These are phyloP conservation scores for Fusarium sp. DNA, from an alignment of 2,329 filamentous ascomycete genomes.

Conservation along the genomic window DNA sequence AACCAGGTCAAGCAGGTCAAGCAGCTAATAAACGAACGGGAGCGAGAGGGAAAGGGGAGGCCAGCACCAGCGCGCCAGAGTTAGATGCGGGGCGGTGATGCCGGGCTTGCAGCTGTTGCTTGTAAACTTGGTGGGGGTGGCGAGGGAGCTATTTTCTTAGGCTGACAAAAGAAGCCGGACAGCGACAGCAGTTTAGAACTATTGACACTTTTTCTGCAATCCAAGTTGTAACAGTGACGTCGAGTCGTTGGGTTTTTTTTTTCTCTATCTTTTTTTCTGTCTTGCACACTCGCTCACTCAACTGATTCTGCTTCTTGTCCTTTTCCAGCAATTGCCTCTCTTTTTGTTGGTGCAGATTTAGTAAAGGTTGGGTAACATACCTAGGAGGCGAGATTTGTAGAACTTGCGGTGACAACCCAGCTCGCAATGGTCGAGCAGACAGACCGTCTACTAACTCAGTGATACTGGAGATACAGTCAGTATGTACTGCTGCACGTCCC, in stretches of 20 bases:
- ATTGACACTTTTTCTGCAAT: constrained; percentile 4
- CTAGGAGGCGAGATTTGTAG: background rate
- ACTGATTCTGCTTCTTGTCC: background rate
- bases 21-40: background rate
- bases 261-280: background rate
- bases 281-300: background rate
- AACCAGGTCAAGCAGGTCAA: constrained; percentile 10
- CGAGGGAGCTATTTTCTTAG: constrained; percentile 22
- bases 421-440: constrained; percentile 2
- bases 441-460: constrained; percentile 1
- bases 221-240: constrained; percentile 26
- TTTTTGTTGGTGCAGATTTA: background rate
- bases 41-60: constrained; percentile 27
- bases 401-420: constrained; percentile 22
- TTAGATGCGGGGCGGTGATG: constrained; percentile 37
- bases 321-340: background rate
- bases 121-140: constrained; percentile 35
- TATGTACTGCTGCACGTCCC: background rate
- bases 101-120: constrained; percentile 21
- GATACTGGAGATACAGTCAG: constrained; percentile 3
- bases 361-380: constrained; percentile 1
- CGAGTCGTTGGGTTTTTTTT: background rate
- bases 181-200: background rate
- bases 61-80: background rate
- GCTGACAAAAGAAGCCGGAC: constrained; percentile 14